These are phyloP conservation scores for Claviceps monticola DNA, from an alignment of 2,329 filamentous ascomycete genomes.

Conservation along the genomic window DNA sequence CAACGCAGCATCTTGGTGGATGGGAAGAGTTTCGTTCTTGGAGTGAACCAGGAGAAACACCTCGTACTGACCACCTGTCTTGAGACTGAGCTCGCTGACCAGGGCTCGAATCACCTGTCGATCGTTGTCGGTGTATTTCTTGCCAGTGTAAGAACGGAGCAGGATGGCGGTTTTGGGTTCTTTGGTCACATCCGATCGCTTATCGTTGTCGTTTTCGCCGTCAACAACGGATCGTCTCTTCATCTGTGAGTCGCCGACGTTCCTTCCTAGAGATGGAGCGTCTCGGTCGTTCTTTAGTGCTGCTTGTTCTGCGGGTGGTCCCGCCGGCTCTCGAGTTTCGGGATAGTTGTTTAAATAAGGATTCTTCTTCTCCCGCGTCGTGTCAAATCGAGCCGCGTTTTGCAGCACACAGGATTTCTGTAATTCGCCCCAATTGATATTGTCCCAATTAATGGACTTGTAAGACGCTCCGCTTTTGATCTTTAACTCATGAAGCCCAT, in stretches of 20 bases:
- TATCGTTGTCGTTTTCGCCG: background rate
- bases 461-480: slow-evolving; percentile 28
- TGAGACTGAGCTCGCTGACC: slow-evolving; percentile 61
- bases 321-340: slow-evolving; percentile 14
- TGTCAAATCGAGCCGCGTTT: slow-evolving; percentile 52
- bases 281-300: background rate
- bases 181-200: slow-evolving; percentile 12
- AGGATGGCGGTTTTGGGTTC: slow-evolving; percentile 57
- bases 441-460: slow-evolving; percentile 41
- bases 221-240: slow-evolving; percentile 4
- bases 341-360: slow-evolving; percentile 29
- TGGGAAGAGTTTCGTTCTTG: slow-evolving; percentile 44
- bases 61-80: slow-evolving; percentile 68
- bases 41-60: slow-evolving; percentile 71
- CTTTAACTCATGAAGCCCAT: slow-evolving; percentile 39
- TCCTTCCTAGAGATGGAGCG: background rate
- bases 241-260: slow-evolving; percentile 5
- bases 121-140: slow-evolving; percentile 65
- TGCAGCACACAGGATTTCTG: slow-evolving; percentile 50
- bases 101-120: slow-evolving; percentile 66
- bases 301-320: slow-evolving; percentile 7
- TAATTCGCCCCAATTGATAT: slow-evolving; percentile 56
- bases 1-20: slow-evolving; percentile 43
- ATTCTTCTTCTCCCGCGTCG: slow-evolving; percentile 26
- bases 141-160: slow-evolving; percentile 62